phyloP scores from a whole-genome alignment of 768 basidiomycete genomes.

The Lactifluus hygrophoroides region DNA sequence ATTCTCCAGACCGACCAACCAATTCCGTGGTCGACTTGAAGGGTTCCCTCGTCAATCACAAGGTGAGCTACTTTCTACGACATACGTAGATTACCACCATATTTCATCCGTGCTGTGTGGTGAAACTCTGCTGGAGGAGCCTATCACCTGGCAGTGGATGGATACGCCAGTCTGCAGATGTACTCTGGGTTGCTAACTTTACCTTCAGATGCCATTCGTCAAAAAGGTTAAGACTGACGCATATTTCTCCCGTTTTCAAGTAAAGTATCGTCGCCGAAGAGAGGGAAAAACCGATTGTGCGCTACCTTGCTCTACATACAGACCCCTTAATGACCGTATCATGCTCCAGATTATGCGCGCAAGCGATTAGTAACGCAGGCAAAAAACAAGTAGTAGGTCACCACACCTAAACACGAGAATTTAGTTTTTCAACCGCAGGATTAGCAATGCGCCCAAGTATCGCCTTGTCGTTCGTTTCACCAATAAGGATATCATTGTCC shows the following conservation, averaged over 20 bases:
- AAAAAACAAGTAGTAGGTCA: conserved; percentile 93
- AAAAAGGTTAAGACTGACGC: conserved; percentile 94
- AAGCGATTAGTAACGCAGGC: conserved; percentile 96
- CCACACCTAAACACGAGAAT: neutral
- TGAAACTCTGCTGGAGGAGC: conserved; percentile 8
- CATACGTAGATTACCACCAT: neutral
- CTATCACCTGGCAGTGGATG: conserved; percentile 27
- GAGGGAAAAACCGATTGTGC: conserved; percentile 98
- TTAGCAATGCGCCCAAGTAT: conserved; percentile 92
- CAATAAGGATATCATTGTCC: conserved; percentile 92
- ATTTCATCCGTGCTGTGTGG: neutral
- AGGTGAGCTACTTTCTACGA: conserved; percentile 2
- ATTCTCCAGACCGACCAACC: neutral
- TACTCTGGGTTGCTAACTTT: conserved; percentile 12
- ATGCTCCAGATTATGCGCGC: conserved; percentile 82
- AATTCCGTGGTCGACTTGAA: neutral
- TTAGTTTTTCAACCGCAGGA: neutral
- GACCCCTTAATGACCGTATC: neutral
- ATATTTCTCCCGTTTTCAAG: conserved; percentile 98
- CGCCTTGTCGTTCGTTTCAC: conserved; percentile 98
- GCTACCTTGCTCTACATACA: conserved; percentile 6
- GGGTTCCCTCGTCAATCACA: neutral
- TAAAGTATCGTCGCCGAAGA: conserved; percentile 94
- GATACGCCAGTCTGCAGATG: conserved; percentile 26
- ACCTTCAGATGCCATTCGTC: conserved; percentile 82